Base-by-base conservation (phyloP, 2,329 filamentous ascomycete species). In the Lachnellula arida region DNA sequence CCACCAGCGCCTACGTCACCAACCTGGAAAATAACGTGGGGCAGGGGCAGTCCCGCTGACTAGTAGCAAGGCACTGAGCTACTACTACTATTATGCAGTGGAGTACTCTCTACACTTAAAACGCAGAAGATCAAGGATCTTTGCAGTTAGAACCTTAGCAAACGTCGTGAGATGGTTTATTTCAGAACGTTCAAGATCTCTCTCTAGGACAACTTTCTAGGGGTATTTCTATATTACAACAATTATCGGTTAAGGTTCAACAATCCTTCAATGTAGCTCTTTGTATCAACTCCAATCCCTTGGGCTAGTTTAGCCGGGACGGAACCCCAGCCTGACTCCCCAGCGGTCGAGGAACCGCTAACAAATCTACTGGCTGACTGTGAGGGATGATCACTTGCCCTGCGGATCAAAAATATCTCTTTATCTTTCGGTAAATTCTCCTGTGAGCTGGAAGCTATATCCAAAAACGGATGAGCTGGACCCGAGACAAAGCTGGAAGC, bases 221-320 rank as follows among this genome's bases (percentile, higher is more conserved):
- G 35, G 15, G 25, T 52, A 35, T 35, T 42, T 25, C 40, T 40
- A 40, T 22, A 22, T 25, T 22, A 22, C 11, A 25, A 34, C 32
- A 22, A 11, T 47, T 54, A 68, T 46, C 63, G 51, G 56, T 62
- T 65, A 7, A 91, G 69, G 66, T 79, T 89, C 69, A 91, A 73
- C 54, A 92, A 68, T 1, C 84, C 84, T 69, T 91, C 88, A 4
- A 91, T 82, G 70, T 91, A 91, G 67, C 80, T 81, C 70, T 85
- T 80, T 32, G 88, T 89, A 74, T 92, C 88, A 35, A 91, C 79
- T 0, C 88, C 88, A 60, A 92, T 89, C 0, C 88, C 88, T 65
- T 89, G 85, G 0, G 81, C 84, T 61, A 91, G 70, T 54, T 80
- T 79, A 19, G 78, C 80, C 1, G 84, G 81, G 3, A 81, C 82